Base-by-base conservation (phyloP, 2,329 filamentous ascomycete genomes). In the Rasamsonia emersonii region DNA sequence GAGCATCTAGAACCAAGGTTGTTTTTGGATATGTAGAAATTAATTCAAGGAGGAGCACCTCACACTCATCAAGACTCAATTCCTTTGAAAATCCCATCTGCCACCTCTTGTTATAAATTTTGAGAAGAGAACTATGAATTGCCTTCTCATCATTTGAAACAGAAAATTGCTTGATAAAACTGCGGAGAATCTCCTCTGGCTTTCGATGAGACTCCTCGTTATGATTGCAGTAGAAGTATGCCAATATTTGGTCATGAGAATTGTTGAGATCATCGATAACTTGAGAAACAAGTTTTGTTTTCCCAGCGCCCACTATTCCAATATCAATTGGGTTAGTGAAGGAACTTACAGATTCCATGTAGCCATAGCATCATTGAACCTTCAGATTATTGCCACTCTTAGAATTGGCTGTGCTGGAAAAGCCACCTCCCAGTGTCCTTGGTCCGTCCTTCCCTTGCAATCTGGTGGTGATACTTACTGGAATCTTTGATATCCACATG, bases 171-270 rank as follows among this genome's bases (percentile, higher is more conserved):
- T 35, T 33, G 7, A 39, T 27, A 24, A 36, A 33, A 26, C 38
- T 41, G 23, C 14, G 24, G 5, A 41, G 21, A 9, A 41, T 25
- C 17, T 35, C 29, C 9, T 29, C 15, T 25, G 36, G 32, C 7
- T 36, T 20, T 7, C 25, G 27, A 21, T 36, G 36, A n/a, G 23
- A 24, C 5, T 14, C 13, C 24, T 41, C 36, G 26, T 41, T 39
- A 13, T 27, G 21, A 21, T 41, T 36, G 27, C 39, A 41, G 23
- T 41, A 41, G 19, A 41, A 41, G 19, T 33, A 41, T 4, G 33
- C 39, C 15, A 41, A 32, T 7, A 14, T 27, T 24, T 28, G 9
- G 7, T 24, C 13, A 20, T 25, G 14, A 4, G 11, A 15, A 4
- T 6, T 11, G 10, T 31, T 11, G 5, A 23, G 19, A 6, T 27